Conservation (phyloP, 129 eudicot species). For the Helichrysum umbraculigerum region DNA sequence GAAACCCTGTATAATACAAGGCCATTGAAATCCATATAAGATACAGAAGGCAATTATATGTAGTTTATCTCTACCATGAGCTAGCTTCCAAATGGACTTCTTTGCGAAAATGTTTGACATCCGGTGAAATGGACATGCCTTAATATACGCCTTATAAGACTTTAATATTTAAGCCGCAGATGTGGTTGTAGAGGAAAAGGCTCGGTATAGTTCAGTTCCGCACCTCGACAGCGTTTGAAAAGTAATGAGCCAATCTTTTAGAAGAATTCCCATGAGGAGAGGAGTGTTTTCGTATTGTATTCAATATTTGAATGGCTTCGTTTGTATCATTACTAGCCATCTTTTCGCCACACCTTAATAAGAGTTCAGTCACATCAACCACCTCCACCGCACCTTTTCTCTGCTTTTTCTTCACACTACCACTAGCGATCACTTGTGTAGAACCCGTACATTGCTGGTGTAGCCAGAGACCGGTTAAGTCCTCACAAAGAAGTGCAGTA, state of each 20-base stretch:
- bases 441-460: too few relatives aligned
- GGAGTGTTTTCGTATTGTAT: conserved; percentile 35
- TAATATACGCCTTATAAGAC: conserved; percentile 25
- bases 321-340: conserved; percentile 23
- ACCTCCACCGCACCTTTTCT: conserved; percentile 16
- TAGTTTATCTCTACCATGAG: conserved; percentile 28
- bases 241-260: conserved; percentile 40
- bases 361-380: conserved; percentile 33
- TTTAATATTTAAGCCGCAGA: conserved; percentile 28
- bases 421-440: background rate
- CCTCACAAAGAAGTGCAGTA: conserved; percentile 27
- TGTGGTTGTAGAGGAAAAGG: conserved; percentile 1
- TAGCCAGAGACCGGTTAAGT: conserved; percentile 1
- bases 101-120: conserved; percentile 47
- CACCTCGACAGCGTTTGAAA: conserved; percentile 45
- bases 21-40: conserved; percentile 56
- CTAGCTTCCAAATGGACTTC: conserved; percentile 36
- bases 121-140: conserved; percentile 42
- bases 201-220: conserved; percentile 30
- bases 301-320: conserved; percentile 16
- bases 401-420: conserved; percentile 13
- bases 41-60: conserved; percentile 62
- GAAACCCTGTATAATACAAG: conserved; percentile 45
- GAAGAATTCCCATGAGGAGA: conserved; percentile 39
- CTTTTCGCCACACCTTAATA: conserved; percentile 38